A percentile compares a stretch with the other conserved stretches of the same genome.
Evolutionary conservation across 495 filamentous ascomycete genomes (phyloP).

Genomic region (Acidomyces sp.): DNA sequence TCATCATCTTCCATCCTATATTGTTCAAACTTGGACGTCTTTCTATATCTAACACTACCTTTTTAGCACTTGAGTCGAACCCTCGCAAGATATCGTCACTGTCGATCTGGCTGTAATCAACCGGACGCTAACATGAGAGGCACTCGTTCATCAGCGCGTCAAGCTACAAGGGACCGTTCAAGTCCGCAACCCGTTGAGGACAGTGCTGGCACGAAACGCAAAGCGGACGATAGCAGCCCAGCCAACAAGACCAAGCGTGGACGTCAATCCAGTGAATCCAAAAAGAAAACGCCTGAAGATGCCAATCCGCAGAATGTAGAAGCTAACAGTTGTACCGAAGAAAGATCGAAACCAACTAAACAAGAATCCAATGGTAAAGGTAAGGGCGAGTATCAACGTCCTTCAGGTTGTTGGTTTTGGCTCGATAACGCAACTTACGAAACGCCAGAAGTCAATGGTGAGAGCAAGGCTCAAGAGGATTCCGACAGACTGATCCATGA

Average conservation of each 20-base stretch:
- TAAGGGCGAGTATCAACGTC: conserved; percentile 4
- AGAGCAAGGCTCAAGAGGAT: conserved; percentile 4
- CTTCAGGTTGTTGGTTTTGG: conserved; percentile 18
- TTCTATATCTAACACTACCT: too few relatives aligned
- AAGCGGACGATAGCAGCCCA: conserved; percentile 21
- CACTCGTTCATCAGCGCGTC: conserved; percentile 22
- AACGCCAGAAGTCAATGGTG: conserved; percentile 2
- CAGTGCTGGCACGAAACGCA: conserved; percentile 27
- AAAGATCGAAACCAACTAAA: conserved; percentile 16
- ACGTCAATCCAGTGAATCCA: conserved; percentile 18
- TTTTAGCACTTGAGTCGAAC: too few relatives aligned
- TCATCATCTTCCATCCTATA: too few relatives aligned
- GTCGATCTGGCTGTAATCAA: background rate
- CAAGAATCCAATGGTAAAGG: conserved; percentile 5
- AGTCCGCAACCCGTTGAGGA: conserved; percentile 14
- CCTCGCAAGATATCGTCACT: too few relatives aligned
- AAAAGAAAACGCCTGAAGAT: conserved; percentile 31
- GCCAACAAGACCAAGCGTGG: conserved; percentile 20
- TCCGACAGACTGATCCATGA: background rate
- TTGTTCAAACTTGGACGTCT: too few relatives aligned
- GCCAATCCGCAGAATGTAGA: conserved; percentile 17
- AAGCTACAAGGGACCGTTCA: conserved; percentile 8
- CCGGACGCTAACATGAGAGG: conserved; percentile 19
- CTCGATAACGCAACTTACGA: conserved; percentile 9
- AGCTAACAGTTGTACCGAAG: conserved; percentile 8